Base-by-base conservation (phyloP, 306 rosid genomes). In the Prunus fruticosa region DNA sequence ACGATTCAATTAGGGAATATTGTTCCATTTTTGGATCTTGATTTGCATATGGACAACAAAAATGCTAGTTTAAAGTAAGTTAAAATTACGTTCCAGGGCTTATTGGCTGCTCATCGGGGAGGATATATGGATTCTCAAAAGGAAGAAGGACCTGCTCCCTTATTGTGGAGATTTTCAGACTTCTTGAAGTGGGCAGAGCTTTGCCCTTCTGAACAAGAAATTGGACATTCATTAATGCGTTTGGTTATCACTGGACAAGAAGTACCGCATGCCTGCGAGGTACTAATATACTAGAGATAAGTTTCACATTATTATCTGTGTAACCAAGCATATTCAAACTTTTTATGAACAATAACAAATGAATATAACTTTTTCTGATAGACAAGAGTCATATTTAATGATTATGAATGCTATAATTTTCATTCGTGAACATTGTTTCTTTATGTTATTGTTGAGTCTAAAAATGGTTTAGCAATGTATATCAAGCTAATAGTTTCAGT, bases 101-200 rank as follows among this genome's bases (percentile, higher is more conserved):
- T 94, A 78, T 77, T 94, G 85, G 98, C 98, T 69, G 98, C 98
- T 27, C 98, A 94, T 87, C 97, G 98, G 74, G 98, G 98, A 78
- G 98, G 98, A 69, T 94, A 92, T 80, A 90, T 94, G 87, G 98
- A 94, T 81, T 88, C 97, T 45, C 97, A 92, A 83, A 94, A 90
- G 87, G 98, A 94, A 78, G 97, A 94, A 89, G 98, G 98, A 62
- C 98, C 98, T 72, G 95, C 96, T 81, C 98, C 98, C 30, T 78
- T 94, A 68, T 82, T 94, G 16, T 94, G 98, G 98, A 90, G 98
- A 75, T 87, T 90, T 86, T 91, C 98, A 19, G 98, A 94, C 81
- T 94, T 94, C 95, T 89, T 94, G 88, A 90, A 92, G 82, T 94
- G 98, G 98, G 97, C 97, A 32, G 97, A 90, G 83, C 97, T 94